Base-by-base conservation (phyloP, 345 rosid species). In the Citrus cavaleriei region DNA sequence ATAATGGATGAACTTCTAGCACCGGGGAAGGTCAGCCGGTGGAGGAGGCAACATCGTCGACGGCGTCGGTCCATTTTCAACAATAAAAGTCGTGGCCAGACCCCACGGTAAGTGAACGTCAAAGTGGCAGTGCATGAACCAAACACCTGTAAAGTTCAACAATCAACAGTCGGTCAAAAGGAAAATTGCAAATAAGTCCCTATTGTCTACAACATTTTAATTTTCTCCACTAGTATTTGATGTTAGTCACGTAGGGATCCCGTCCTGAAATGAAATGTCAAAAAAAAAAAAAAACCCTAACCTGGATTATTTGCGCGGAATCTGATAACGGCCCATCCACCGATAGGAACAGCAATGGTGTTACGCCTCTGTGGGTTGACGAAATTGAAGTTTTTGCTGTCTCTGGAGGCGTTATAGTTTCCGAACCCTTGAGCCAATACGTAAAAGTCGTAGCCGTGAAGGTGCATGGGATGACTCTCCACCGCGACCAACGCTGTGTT, bases 391-490 rank as follows among this genome's bases (percentile, higher is more conserved):
- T 85, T 94, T 61, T 81, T 88, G 0, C 83, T 63, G 57, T 87
- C 93, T 7, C 69, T 87, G 5, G 19, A 55, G 2, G 87, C 78
- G 83, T 96, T 81, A 75, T 83, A 96, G 71, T 91, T 94, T 35
- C 99, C 99, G 67, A 96, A 96, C 22, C 97, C 99, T 82, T 93
- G 98, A 73, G 94, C 97, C 82, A 96, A 5, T 2, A 96, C 92
- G 65, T 93, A 90, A 78, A 96, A 96, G 80, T 96, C 86, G 62
- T 83, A 86, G 4, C 99, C 97, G 42, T 96, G 99, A 14, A 96
- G 51, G 58, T 96, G 99, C 84, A 94, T 94, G 1, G 98, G 99
- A 74, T 96, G 99, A 78, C 75, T 92, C 89, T 96, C 99, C 1
- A 74, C 72, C 0, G 77, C 89, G 0, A 94, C 0, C 37, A 96